Percentiles rank a stretch among this genome's conserved stretches.
phyloP scores from a whole-genome alignment of 768 basidiomycete genomes.

The Russula sp. region DNA sequence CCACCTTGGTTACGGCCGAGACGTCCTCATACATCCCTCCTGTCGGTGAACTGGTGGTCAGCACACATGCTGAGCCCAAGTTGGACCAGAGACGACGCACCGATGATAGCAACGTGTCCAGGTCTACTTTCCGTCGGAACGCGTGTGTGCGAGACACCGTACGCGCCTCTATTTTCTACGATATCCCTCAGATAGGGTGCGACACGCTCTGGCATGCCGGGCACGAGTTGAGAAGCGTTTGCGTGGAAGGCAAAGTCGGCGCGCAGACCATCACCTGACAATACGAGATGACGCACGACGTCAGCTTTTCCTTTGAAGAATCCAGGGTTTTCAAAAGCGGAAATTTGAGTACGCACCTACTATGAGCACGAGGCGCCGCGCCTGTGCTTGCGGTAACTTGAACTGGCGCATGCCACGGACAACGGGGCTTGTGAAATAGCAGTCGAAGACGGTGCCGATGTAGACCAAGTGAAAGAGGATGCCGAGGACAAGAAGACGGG shows the following conservation, averaged over 20 bases:
- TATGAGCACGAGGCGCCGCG: constrained; percentile 73
- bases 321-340: neutral
- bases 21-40: constrained; percentile 90
- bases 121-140: constrained; percentile 87
- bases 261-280: constrained; percentile 70
- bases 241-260: constrained; percentile 70
- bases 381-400: constrained; percentile 38
- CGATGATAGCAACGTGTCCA: constrained; percentile 85
- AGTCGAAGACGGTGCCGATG: constrained; percentile 72
- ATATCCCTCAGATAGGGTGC: constrained; percentile 73
- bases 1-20: constrained; percentile 75
- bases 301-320: neutral
- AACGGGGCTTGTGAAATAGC: constrained; percentile 81
- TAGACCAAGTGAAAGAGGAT: constrained; percentile 69
- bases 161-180: constrained; percentile 58
- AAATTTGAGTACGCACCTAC: constrained; percentile 44
- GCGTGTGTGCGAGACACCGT: constrained; percentile 77
- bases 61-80: neutral
- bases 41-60: constrained; percentile 19
- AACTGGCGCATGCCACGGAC: constrained; percentile 68
- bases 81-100: constrained; percentile 28
- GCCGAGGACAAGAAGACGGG: constrained; percentile 50
- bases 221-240: constrained; percentile 50
- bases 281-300: neutral
- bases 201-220: constrained; percentile 46